Evolutionary conservation across 345 rosid genomes (phyloP).

Genomic region (Eucalyptus curtisii): DNA sequence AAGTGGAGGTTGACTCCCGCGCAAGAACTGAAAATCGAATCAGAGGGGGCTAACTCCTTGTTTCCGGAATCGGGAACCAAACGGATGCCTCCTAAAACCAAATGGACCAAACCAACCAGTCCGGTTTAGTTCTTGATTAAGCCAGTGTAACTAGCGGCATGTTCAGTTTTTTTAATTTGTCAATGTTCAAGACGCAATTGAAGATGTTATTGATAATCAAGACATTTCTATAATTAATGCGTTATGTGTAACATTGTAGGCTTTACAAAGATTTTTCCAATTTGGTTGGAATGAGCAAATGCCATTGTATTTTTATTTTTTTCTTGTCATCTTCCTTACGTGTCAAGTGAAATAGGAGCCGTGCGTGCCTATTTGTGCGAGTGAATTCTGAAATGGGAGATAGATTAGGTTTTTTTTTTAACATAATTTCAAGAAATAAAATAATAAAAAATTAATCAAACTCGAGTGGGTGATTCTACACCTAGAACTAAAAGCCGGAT

Average conservation of each 20-base stretch:
- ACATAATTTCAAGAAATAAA: not conserved
- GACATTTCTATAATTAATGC: not conserved
- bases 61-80: not conserved
- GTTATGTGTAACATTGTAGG: not conserved
- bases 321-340: no score
- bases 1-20: not conserved
- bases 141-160: not conserved
- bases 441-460: no score
- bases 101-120: fast-evolving
- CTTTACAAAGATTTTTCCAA: not conserved
- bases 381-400: not conserved
- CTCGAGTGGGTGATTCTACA: no score
- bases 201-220: not conserved
- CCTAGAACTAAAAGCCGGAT: no score
- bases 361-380: not conserved
- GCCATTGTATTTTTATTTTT: not conserved
- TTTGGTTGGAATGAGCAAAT: not conserved
- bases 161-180: no score
- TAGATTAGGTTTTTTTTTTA: not conserved
- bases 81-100: not conserved
- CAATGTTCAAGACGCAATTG: not conserved
- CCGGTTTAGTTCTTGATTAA: not conserved
- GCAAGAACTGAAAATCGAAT: no score
- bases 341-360: not conserved
- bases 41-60: not conserved